These are phyloP conservation scores for Kodamaea alishanica DNA, from an alignment of 1,139 yeast species.

Conservation along the genomic window DNA sequence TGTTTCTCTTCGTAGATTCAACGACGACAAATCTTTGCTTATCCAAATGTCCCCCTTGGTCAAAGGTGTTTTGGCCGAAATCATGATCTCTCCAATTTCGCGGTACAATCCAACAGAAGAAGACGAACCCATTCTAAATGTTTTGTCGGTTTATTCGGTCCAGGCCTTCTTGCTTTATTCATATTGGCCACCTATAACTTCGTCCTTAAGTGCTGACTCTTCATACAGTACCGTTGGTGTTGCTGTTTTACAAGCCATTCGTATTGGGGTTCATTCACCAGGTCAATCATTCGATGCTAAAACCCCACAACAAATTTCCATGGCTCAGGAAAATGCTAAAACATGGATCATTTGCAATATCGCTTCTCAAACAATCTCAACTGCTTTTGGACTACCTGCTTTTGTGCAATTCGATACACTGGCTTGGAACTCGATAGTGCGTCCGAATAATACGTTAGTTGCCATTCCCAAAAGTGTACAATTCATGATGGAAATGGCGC, in stretches of 20 bases:
- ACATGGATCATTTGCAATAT: conserved; percentile 95
- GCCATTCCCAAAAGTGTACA: conserved; percentile 60
- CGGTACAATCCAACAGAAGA: conserved; percentile 71
- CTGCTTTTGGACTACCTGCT: conserved; percentile 92
- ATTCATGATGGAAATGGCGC: conserved; percentile 78
- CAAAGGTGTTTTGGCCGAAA: conserved; percentile 76
- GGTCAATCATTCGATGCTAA: conserved; percentile 8
- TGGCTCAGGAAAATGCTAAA: conserved; percentile 71
- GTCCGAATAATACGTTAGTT: conserved; percentile 13
- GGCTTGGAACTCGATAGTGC: conserved; percentile 51
- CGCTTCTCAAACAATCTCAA: conserved; percentile 84
- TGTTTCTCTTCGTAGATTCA: conserved; percentile 65
- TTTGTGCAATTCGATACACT: conserved; percentile 82
- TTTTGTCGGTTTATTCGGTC: conserved; percentile 90
- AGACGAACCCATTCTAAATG: conserved; percentile 79
- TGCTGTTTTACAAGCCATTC: conserved; percentile 85
- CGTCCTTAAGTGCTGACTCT: conserved; percentile 90
- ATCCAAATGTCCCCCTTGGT: conserved; percentile 63
- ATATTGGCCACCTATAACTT: conserved; percentile 93
- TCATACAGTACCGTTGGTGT: conserved; percentile 94
- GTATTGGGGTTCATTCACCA: conserved; percentile 86
- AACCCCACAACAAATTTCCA: conserved; percentile 29
- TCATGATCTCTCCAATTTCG: conserved; percentile 86
- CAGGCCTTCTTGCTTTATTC: conserved; percentile 88
- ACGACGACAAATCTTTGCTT: conserved; percentile 38